Evolutionary conservation across 306 rosid genomes (phyloP).

Genomic region (Acacia melanoxylon): DNA sequence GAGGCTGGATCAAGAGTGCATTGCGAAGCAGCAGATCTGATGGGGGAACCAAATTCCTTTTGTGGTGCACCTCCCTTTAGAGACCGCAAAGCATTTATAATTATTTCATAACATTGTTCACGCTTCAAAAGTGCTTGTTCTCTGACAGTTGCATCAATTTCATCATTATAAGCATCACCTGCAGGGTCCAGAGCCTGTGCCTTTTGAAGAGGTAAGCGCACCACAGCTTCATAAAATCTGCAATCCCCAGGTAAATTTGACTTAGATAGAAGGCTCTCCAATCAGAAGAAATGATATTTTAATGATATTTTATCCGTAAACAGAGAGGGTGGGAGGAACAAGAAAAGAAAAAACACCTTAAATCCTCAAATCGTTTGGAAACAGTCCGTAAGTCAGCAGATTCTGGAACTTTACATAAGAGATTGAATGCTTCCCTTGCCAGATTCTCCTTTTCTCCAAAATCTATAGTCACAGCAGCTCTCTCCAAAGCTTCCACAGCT

Average conservation of each 20-base stretch:
- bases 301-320: conserved; percentile 11
- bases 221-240: conserved; percentile 99
- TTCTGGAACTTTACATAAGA: conserved; percentile 91
- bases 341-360: conserved; percentile 58
- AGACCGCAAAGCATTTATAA: conserved; percentile 77
- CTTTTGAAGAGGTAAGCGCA: conserved; percentile 92
- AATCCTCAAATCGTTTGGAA: conserved; percentile 94
- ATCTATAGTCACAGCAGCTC: conserved; percentile 82
- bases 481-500: conserved; percentile 95
- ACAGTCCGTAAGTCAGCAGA: conserved; percentile 90
- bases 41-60: conserved; percentile 86
- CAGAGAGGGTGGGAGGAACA: background rate
- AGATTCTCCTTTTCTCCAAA: conserved; percentile 74
- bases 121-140: conserved; percentile 82
- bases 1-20: conserved; percentile 77
- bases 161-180: conserved; percentile 87
- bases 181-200: conserved; percentile 95
- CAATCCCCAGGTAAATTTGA: conserved; percentile 29
- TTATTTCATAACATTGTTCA: conserved; percentile 86
- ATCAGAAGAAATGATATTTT: conserved; percentile 6
- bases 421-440: conserved; percentile 83
- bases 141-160: conserved; percentile 75
- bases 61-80: conserved; percentile 67
- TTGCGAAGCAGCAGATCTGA: conserved; percentile 57
- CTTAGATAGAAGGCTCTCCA: conserved; percentile 30